A percentile compares a stretch with the other conserved stretches of the same genome.
These are phyloP conservation scores for Ganoderma boninense DNA, from an alignment of 1,284 basidiomycete species.

Conservation along the genomic window DNA sequence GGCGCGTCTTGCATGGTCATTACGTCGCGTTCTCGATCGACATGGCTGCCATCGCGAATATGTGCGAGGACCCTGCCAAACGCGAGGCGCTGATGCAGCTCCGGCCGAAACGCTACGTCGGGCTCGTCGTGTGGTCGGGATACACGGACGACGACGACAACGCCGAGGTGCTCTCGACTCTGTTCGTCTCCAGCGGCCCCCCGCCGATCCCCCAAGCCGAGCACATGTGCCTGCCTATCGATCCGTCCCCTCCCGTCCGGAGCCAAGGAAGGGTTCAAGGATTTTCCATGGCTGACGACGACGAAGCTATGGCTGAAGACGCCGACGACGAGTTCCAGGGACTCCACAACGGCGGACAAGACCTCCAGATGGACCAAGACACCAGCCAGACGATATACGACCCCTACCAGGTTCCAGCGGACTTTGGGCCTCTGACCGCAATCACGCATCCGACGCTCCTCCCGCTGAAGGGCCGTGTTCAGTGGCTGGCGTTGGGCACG, in stretches of 20 bases:
- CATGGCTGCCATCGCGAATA: slow-evolving; percentile 12
- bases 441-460: slow-evolving; percentile 3
- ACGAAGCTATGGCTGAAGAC: neutral
- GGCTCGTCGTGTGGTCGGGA: slow-evolving; percentile 34
- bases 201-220: slow-evolving; percentile 11
- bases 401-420: neutral
- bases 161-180: slow-evolving; percentile 31
- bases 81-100: slow-evolving; percentile 19
- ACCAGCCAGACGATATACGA: slow-evolving; percentile 1
- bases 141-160: slow-evolving; percentile 20
- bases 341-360: neutral
- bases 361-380: neutral
- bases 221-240: slow-evolving; percentile 6
- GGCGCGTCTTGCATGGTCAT: slow-evolving; percentile 30
- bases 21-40: slow-evolving; percentile 36
- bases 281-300: neutral
- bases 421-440: slow-evolving; percentile 4
- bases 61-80: slow-evolving; percentile 16
- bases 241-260: neutral
- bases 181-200: slow-evolving; percentile 22
- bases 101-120: slow-evolving; percentile 33
- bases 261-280: neutral
- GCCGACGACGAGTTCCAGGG: neutral
- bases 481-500: slow-evolving; percentile 37
- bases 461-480: slow-evolving; percentile 26